Evolutionary conservation across 352 stramenopile genomes (phyloP).

Genomic region (Phytophthora melonis): DNA sequence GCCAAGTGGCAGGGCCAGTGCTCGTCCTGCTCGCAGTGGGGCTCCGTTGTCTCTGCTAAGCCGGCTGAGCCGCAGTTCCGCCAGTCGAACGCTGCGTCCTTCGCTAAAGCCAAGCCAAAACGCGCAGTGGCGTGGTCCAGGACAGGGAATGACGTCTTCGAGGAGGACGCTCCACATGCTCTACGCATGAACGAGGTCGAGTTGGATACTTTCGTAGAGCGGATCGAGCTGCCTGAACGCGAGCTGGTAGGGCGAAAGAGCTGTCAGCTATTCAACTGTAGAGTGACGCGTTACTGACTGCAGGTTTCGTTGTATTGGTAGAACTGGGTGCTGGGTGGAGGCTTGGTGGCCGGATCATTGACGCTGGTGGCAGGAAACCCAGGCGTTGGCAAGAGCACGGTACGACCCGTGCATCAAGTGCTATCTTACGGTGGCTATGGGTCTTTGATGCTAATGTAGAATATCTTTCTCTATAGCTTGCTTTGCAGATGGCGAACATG

Average conservation of each 20-base stretch:
- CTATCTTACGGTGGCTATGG: neutral
- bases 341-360: slow-evolving; percentile 94
- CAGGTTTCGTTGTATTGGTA: slow-evolving; percentile 34
- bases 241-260: slow-evolving; percentile 56
- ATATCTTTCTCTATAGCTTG: slow-evolving; percentile 54
- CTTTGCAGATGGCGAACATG: slow-evolving; percentile 95
- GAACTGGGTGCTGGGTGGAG: slow-evolving; percentile 97
- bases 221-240: slow-evolving; percentile 74
- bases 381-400: slow-evolving; percentile 94
- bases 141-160: slow-evolving; percentile 24
- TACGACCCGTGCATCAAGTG: slow-evolving; percentile 31
- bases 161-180: slow-evolving; percentile 36
- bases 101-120: slow-evolving; percentile 49
- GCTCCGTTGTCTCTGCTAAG: slow-evolving; percentile 80
- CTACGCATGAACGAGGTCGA: slow-evolving; percentile 83
- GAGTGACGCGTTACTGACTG: neutral
- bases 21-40: slow-evolving; percentile 91
- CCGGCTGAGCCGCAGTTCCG: slow-evolving; percentile 50
- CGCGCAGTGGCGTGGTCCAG: slow-evolving; percentile 48
- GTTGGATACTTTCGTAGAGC: slow-evolving; percentile 56
- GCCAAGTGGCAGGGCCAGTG: slow-evolving; percentile 90
- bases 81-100: slow-evolving; percentile 67
- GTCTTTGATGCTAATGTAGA: neutral
- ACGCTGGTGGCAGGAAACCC: slow-evolving; percentile 96
- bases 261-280: slow-evolving; percentile 42